Evolutionary conservation across 2,329 filamentous ascomycete genomes (phyloP).

Genomic region (Alternaria sp.): DNA sequence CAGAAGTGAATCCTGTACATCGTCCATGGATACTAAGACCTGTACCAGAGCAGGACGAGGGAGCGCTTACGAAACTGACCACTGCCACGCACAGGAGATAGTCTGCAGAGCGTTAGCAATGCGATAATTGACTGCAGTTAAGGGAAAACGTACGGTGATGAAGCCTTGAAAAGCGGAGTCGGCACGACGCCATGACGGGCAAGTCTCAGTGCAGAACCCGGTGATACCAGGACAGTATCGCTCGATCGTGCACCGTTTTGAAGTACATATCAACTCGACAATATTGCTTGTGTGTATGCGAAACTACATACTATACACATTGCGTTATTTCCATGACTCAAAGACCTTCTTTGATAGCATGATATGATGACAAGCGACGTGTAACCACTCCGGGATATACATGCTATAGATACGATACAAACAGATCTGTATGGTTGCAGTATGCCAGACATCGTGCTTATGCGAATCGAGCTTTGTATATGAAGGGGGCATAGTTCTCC

Average conservation of each 20-base stretch:
- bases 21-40: not conserved
- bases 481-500: not conserved
- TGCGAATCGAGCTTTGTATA: not conserved
- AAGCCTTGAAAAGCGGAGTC: not conserved
- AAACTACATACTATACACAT: not conserved
- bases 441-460: not conserved
- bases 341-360: too few species aligned
- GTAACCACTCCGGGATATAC: not conserved
- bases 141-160: not conserved
- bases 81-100: not conserved
- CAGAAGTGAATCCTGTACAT: not conserved
- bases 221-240: not conserved
- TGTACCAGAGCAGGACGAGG: not conserved
- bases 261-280: not conserved
- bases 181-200: not conserved
- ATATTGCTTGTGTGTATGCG: not conserved
- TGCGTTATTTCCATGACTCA: too few species aligned
- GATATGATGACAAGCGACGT: not conserved
- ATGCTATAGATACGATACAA: not conserved
- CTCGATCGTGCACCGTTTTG: not conserved
- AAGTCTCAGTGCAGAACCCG: not conserved
- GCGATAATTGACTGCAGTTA: not conserved
- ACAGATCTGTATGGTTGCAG: not conserved
- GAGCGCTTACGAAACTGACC: not conserved
- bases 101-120: not conserved